Conservation (phyloP, 148 eudicot genomes). For the Persicaria tinctoria region DNA sequence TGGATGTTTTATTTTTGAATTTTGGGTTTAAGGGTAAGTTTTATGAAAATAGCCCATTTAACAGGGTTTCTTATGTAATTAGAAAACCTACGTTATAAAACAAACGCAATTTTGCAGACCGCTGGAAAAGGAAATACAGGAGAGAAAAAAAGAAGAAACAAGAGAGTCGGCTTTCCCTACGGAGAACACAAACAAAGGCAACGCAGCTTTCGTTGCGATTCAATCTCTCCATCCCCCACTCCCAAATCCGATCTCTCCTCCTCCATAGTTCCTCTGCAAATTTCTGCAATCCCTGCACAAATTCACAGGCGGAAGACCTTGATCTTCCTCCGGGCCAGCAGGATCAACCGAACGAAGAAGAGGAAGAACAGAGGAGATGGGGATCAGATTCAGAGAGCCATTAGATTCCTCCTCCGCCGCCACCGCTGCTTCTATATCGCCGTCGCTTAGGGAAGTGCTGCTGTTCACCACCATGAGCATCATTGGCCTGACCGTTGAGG, state of each 20-base stretch:
- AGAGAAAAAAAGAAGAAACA: not conserved
- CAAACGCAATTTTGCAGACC: not conserved
- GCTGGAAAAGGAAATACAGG: conserved; percentile 7
- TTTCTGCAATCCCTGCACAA: not conserved
- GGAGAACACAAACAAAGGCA: not conserved
- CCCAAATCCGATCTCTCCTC: not conserved
- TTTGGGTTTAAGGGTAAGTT: no score
- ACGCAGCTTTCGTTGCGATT: conserved; percentile 8
- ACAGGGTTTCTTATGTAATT: not conserved
- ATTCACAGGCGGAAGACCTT: not conserved
- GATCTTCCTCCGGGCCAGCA: not conserved
- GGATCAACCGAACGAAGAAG: not conserved
- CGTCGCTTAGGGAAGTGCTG: conserved; percentile 43
- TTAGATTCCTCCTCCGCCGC: not conserved
- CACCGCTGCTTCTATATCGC: conserved; percentile 5
- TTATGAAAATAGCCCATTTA: not conserved
- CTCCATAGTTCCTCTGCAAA: not conserved
- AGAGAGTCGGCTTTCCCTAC: conserved; percentile 11
- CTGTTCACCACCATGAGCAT: conserved; percentile 70
- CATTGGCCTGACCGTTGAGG: conserved; percentile 78
- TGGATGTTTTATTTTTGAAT: no score
- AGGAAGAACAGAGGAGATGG: conserved; percentile 11
- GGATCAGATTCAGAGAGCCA: conserved; percentile 12
- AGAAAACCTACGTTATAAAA: not conserved
- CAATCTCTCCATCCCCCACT: not conserved